Evolutionary conservation across 768 basidiomycete genomes (phyloP).

Genomic region (Serendipita indica): DNA sequence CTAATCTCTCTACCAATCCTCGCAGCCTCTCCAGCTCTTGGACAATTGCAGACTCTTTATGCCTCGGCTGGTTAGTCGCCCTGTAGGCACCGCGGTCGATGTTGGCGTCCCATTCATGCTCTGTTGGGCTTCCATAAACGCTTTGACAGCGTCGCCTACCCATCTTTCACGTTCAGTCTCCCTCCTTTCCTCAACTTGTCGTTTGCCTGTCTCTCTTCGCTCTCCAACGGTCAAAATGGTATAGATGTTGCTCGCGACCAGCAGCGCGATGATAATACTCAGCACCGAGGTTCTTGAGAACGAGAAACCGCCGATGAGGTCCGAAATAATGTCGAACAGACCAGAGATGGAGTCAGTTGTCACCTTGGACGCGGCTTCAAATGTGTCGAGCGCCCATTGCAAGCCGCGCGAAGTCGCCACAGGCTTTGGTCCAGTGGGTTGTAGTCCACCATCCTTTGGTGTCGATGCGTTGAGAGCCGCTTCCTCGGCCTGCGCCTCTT

Average conservation of each 20-base stretch:
- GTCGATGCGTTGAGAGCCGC: conserved; percentile 17
- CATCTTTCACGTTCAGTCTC: background rate
- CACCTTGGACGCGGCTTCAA: conserved; percentile 60
- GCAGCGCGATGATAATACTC: background rate
- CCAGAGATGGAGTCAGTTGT: conserved; percentile 53
- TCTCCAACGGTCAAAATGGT: conserved; percentile 10
- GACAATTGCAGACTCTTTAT: background rate
- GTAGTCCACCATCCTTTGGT: conserved; percentile 11
- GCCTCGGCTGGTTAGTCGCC: background rate
- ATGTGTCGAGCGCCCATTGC: conserved; percentile 82
- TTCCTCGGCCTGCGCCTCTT: conserved; percentile 28
- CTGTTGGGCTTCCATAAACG: background rate
- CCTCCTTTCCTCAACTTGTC: conserved; percentile 4
- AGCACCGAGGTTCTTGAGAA: background rate
- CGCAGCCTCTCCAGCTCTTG: too few species aligned
- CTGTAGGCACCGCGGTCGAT: background rate
- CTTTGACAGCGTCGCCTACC: background rate
- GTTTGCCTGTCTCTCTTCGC: background rate
- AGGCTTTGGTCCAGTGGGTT: conserved; percentile 11
- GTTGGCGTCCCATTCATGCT: conserved; percentile 7
- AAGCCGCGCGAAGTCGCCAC: conserved; percentile 34
- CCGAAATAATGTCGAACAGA: conserved; percentile 60
- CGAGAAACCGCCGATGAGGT: conserved; percentile 20
- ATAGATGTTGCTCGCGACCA: conserved; percentile 9
- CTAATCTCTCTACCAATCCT: background rate